These are phyloP conservation scores for Solanum chiquidenum DNA, from an alignment of 257 asterid genomes.

Conservation along the genomic window DNA sequence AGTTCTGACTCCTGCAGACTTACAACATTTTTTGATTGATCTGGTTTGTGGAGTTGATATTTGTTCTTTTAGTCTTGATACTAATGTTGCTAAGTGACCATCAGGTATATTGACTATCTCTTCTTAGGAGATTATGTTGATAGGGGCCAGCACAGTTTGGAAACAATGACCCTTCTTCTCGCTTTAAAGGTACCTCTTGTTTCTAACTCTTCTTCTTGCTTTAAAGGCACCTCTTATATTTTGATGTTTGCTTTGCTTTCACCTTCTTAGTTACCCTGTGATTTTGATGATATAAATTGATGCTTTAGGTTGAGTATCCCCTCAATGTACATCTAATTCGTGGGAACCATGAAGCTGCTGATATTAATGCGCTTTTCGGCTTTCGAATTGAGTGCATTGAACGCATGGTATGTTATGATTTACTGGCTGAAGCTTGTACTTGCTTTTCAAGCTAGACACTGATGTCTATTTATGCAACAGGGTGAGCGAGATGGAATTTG, in stretches of 20 bases:
- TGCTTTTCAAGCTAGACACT: constrained; percentile 1
- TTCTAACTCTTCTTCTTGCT: constrained; percentile 72
- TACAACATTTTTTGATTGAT: not conserved
- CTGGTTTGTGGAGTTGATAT: not conserved
- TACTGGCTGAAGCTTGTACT: not conserved
- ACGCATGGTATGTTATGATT: constrained; percentile 61
- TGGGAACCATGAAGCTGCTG: constrained; percentile 99
- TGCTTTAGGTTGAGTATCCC: constrained; percentile 77
- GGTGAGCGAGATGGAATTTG: constrained; percentile 99
- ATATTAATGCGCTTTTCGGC: constrained; percentile 97
- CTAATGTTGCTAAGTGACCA: constrained; percentile 21
- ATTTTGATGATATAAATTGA: not conserved
- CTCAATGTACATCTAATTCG: constrained; percentile 87
- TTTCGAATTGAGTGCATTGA: constrained; percentile 98
- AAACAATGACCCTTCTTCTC: constrained; percentile 82
- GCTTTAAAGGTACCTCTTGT: constrained; percentile 67
- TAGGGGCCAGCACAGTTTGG: constrained; percentile 99
- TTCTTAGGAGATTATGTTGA: constrained; percentile 99
- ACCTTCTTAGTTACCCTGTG: not conserved
- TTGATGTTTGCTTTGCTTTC: not conserved
- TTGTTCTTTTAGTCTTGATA: not conserved
- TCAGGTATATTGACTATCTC: constrained; percentile 93
- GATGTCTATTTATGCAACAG: constrained; percentile 33
- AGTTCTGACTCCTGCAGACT: not conserved
- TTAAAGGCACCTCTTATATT: constrained; percentile 43